Conservation (phyloP, 257 asterid genomes). For the Petunia axillaris region DNA sequence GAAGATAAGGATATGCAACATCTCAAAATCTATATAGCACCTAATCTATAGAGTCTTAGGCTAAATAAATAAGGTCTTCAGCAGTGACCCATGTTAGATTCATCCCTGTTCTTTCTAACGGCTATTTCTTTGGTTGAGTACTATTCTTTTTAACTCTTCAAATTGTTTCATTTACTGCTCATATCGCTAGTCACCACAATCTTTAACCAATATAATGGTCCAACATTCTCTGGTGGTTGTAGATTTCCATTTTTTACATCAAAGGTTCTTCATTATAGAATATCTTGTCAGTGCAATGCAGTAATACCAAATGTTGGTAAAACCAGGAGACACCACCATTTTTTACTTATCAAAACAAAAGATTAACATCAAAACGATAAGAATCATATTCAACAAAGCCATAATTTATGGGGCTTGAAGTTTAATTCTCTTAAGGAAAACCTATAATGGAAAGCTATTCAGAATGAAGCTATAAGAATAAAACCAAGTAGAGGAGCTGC, state of each 20-base stretch:
- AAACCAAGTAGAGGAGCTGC: constrained; percentile 12
- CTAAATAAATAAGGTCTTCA: too few relatives aligned
- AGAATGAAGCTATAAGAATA: background rate
- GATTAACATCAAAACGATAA: constrained; percentile 15
- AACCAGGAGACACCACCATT: constrained; percentile 13
- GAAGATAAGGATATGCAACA: too few relatives aligned
- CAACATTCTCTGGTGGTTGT: too few relatives aligned
- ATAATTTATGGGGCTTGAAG: background rate
- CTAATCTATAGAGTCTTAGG: too few relatives aligned
- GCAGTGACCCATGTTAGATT: too few relatives aligned
- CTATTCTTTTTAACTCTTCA: too few relatives aligned
- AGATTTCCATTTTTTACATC: background rate
- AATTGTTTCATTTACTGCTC: too few relatives aligned
- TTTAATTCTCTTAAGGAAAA: background rate
- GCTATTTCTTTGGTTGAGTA: too few relatives aligned
- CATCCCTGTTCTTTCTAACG: too few relatives aligned
- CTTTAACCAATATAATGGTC: too few relatives aligned
- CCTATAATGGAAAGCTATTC: background rate
- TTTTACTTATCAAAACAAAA: background rate
- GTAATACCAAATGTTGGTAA: background rate
- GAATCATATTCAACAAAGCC: constrained; percentile 3
- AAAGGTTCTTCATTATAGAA: background rate
- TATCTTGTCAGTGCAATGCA: constrained; percentile 2
- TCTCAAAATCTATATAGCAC: too few relatives aligned
- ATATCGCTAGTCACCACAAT: too few relatives aligned